Conservation (phyloP, 176 grass and related monocot genomes). For the Stipa capillata region DNA sequence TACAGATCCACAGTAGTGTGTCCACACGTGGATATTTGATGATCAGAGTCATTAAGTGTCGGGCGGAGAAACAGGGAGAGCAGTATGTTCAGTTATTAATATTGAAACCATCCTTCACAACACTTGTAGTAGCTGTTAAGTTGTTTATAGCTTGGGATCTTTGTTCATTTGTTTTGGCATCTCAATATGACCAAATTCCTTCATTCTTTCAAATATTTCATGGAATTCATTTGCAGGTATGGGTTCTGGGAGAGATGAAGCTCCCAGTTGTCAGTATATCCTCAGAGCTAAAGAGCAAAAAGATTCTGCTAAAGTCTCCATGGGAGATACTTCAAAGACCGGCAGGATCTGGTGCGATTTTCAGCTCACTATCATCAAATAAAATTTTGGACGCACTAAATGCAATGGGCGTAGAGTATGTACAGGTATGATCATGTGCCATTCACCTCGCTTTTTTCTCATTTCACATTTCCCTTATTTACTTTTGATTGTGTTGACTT, state of each 20-base stretch:
- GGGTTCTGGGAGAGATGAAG: conserved; percentile 66
- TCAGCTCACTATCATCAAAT: conserved; percentile 54
- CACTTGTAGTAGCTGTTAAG: background rate
- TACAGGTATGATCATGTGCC: conserved; percentile 45
- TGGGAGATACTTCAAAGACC: conserved; percentile 70
- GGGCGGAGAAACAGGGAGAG: too few relatives aligned
- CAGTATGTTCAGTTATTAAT: too few relatives aligned
- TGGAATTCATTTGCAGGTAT: conserved; percentile 44
- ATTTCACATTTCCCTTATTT: background rate
- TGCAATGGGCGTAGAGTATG: conserved; percentile 66
- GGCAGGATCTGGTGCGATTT: conserved; percentile 59
- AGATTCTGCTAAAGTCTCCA: conserved; percentile 68
- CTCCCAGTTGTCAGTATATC: conserved; percentile 66
- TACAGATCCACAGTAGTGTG: background rate
- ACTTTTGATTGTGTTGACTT: background rate
- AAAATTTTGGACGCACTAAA: conserved; percentile 58
- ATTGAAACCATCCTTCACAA: background rate
- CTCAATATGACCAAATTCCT: background rate
- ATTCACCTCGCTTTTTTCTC: background rate
- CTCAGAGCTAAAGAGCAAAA: conserved; percentile 20
- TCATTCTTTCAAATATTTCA: background rate
- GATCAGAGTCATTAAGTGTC: background rate
- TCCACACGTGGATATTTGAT: background rate
- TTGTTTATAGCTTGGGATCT: background rate
- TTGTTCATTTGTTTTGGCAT: too few relatives aligned